Evolutionary conservation across 2,329 filamentous ascomycete species (phyloP).

Genomic region (Sporothrix globosa): DNA sequence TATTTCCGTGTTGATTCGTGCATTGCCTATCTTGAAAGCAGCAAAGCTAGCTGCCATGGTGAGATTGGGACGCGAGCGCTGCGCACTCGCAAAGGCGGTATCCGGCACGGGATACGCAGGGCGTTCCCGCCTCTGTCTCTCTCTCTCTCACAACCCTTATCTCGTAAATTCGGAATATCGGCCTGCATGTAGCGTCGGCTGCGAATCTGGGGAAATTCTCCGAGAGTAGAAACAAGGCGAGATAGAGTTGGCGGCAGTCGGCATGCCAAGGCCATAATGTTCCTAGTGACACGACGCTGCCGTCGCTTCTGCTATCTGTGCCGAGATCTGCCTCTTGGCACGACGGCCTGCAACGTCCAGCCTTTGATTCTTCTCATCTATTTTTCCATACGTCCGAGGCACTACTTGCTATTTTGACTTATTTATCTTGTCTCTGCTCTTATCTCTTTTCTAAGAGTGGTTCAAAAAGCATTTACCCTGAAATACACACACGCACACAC

Average conservation of each 20-base stretch:
- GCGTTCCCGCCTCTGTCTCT: background rate
- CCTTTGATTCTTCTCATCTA: background rate
- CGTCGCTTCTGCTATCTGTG: background rate
- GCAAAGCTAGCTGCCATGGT: background rate
- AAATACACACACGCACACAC: background rate
- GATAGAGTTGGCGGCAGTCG: background rate
- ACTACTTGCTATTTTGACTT: too few species aligned
- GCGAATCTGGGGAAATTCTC: conserved; percentile 27
- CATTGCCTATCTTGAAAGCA: too few species aligned
- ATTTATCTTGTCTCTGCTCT: too few species aligned
- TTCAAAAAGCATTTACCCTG: too few species aligned
- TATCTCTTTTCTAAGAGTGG: too few species aligned
- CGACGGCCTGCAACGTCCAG: background rate
- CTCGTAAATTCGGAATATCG: background rate
- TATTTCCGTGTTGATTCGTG: background rate
- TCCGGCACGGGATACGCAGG: background rate
- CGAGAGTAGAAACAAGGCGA: background rate
- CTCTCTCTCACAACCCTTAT: too few species aligned
- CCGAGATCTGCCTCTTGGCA: background rate
- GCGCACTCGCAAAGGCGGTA: background rate
- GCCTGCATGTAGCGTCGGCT: conserved; percentile 15
- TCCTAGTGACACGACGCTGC: conserved; percentile 18
- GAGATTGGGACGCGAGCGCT: background rate
- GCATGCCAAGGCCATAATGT: conserved; percentile 5
- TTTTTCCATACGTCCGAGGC: too few species aligned